Base-by-base conservation (phyloP, 1,139 yeast genomes). In the Kazachstania sp. region DNA sequence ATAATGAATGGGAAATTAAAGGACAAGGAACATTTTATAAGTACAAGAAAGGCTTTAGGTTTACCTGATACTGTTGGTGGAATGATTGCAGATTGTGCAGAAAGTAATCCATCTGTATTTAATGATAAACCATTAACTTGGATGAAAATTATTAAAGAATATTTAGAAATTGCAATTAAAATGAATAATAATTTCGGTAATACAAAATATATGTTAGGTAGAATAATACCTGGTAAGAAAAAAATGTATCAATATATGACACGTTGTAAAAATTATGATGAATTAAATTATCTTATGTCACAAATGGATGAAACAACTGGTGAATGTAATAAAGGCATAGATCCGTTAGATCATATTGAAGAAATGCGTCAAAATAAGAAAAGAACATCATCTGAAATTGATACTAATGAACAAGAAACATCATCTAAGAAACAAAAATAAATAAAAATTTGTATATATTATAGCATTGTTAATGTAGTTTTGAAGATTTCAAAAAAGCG, bases 81-180 rank as follows among this genome's bases (percentile, higher is more conserved):
- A 7, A 92, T 92, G 98, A 81, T 90, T 55, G 98, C 97, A 1
- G 85, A 88, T 44, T 79, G 81, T 31, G 97, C 97, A 0, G 97
- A 92, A 65, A 63, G 76, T 9, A 90, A 92, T 60, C 92, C 95
- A 7, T 75, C 95, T 1, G 83, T 87, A 43, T 92, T 92, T 63
- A 63, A 38, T 26, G 62, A 62, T 11, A 56, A 58, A 0, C 79
- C 85, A 1, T 60, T 73, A 41, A 71, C 77, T 0, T 85, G 92
- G 83, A 71, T 68, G 32, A 62, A 69, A 26, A 69, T 78, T 4
- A 73, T 78, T 12, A 71, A 69, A 40, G 84, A 86, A 54, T 85
- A 77, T 54, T 61, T 81, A 34, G 64, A 69, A n/a, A 61, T 77
- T 23, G 83, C 90, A 12, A 59, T 66, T 28, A 59, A 71, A 49